Percentiles rank a stretch among this genome's conserved stretches.
These are phyloP conservation scores for Ogataea neopini DNA, from an alignment of 805 yeast genomes.

Conservation along the genomic window DNA sequence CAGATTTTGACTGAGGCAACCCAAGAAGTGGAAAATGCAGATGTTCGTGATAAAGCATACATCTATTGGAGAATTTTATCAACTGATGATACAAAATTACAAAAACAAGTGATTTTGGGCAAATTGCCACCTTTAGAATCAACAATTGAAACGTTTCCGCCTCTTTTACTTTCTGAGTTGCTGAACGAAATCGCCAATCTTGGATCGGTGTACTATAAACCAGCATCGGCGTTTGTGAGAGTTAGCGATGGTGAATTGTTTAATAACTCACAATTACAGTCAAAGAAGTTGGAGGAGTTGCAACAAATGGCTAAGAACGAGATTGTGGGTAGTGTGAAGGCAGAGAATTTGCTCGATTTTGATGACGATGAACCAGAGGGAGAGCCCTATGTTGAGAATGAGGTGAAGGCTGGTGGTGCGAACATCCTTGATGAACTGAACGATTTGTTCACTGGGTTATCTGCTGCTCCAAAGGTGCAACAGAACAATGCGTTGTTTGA, in stretches of 20 bases:
- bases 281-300: slow-evolving; percentile 73
- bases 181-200: slow-evolving; percentile 78
- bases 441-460: slow-evolving; percentile 55
- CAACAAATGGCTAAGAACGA: slow-evolving; percentile 77
- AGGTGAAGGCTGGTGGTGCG: slow-evolving; percentile 7
- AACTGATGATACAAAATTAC: slow-evolving; percentile 38
- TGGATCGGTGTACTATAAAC: slow-evolving; percentile 87
- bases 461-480: background rate
- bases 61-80: slow-evolving; percentile 79
- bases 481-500: background rate
- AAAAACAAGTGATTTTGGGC: slow-evolving; percentile 56
- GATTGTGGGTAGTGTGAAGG: slow-evolving; percentile 56
- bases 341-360: slow-evolving; percentile 83
- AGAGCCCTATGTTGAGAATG: background rate
- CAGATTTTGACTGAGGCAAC: slow-evolving; percentile 62
- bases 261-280: slow-evolving; percentile 35
- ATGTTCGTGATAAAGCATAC: slow-evolving; percentile 78
- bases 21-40: slow-evolving; percentile 66
- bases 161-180: slow-evolving; percentile 64
- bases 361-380: slow-evolving; percentile 55
- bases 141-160: slow-evolving; percentile 71
- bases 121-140: slow-evolving; percentile 71
- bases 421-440: slow-evolving; percentile 71
- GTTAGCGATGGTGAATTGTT: slow-evolving; percentile 21
- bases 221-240: slow-evolving; percentile 60